Conservation (phyloP, 345 rosid species). For the Orychophragmus violaceus region DNA sequence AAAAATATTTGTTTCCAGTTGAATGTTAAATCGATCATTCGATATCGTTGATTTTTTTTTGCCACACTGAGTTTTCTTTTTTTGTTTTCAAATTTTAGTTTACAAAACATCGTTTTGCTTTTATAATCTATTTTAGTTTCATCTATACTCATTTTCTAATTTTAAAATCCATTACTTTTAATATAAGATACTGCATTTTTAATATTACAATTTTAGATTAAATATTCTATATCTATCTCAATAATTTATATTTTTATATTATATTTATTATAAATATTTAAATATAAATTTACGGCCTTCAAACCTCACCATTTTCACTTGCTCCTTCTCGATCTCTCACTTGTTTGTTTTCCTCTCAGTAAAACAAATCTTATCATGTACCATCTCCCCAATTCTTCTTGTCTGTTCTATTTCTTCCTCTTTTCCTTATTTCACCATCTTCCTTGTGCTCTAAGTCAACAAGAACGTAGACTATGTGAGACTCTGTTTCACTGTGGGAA, state of each 20-base stretch:
- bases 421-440: neutral
- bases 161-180: neutral
- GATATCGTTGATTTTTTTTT: neutral
- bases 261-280: no score
- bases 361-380: neutral
- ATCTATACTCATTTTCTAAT: neutral
- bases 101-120: neutral
- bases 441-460: neutral
- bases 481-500: slow-evolving; percentile 27
- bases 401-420: neutral
- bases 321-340: neutral
- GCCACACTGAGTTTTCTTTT: neutral
- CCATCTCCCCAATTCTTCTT: neutral
- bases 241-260: no score
- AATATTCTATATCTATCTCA: no score
- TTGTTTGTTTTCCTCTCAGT: neutral
- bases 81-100: neutral
- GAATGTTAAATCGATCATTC: neutral
- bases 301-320: neutral
- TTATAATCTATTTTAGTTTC: neutral
- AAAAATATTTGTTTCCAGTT: neutral
- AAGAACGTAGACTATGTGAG: neutral
- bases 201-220: no score
- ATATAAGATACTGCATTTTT: no score
- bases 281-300: no score